Conservation (phyloP, 1,284 basidiomycete genomes). For the Trametes polyzona region DNA sequence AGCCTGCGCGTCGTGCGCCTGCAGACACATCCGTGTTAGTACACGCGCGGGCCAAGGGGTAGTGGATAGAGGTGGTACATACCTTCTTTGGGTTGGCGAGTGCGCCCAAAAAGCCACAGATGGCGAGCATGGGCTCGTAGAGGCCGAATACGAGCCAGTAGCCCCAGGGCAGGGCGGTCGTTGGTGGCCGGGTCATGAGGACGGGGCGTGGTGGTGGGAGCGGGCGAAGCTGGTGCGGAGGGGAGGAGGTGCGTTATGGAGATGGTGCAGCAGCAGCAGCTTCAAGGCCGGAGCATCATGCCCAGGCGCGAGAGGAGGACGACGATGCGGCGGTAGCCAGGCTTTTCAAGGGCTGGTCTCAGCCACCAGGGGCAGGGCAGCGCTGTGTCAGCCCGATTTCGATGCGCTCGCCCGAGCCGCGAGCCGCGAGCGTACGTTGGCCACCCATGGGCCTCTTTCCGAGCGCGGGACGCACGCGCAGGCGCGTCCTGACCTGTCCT, state of each 20-base stretch:
- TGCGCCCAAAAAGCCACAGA: slow-evolving; percentile 65
- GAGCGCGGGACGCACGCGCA: background rate
- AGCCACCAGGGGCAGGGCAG: slow-evolving; percentile 10
- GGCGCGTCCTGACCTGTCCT: too few species aligned
- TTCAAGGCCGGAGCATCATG: background rate
- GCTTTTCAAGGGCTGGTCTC: background rate
- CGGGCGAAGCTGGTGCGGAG: background rate
- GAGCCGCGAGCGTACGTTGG: background rate
- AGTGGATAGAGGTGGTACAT: slow-evolving; percentile 27
- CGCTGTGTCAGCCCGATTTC: slow-evolving; percentile 12
- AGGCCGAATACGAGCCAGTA: slow-evolving; percentile 75
- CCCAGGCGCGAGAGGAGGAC: slow-evolving; percentile 7
- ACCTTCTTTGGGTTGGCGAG: slow-evolving; percentile 69
- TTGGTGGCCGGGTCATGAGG: slow-evolving; percentile 30
- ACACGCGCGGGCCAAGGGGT: background rate
- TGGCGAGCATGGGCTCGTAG: slow-evolving; percentile 72
- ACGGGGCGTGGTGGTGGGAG: slow-evolving; percentile 6
- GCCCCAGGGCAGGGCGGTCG: slow-evolving; percentile 67
- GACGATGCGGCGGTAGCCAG: slow-evolving; percentile 13
- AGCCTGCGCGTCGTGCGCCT: slow-evolving; percentile 76
- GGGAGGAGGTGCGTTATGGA: background rate
- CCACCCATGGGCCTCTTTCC: background rate
- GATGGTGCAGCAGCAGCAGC: background rate
- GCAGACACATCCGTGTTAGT: slow-evolving; percentile 3
- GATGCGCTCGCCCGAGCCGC: background rate